phyloP scores from a whole-genome alignment of 306 rosid species.

The Citrullus mucosospermus region DNA sequence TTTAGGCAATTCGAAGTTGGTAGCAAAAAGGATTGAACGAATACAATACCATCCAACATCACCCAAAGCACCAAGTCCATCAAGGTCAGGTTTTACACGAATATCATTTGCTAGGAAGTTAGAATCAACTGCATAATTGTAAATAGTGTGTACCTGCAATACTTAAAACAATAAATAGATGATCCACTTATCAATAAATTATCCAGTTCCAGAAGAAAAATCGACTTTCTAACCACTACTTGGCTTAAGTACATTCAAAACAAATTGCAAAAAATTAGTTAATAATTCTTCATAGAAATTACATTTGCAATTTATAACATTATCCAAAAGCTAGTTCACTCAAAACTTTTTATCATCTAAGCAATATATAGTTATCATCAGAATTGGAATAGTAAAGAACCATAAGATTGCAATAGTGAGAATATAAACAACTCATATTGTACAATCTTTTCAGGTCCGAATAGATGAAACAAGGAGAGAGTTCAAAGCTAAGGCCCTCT shows the following conservation, averaged over 20 bases:
- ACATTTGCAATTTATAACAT: background rate
- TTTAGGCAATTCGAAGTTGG: conserved; percentile 30
- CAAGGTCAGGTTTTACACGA: conserved; percentile 35
- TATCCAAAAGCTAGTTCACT: background rate
- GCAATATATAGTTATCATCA: background rate
- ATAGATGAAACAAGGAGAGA: background rate
- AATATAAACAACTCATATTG: no score
- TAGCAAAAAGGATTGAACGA: conserved; percentile 28
- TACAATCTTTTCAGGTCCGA: background rate
- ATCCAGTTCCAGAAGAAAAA: background rate
- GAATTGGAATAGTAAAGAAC: background rate
- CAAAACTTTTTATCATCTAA: background rate
- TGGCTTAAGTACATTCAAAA: background rate
- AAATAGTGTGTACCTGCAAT: conserved; percentile 21
- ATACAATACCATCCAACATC: conserved; percentile 40
- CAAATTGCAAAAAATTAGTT: background rate
- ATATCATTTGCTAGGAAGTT: conserved; percentile 33
- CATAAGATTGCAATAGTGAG: background rate
- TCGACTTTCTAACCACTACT: no score
- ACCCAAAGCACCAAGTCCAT: conserved; percentile 35
- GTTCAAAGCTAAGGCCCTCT: no score
- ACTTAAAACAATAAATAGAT: background rate
- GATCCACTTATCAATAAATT: background rate
- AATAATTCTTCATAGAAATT: background rate
- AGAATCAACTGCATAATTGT: conserved; percentile 14